Base-by-base conservation (phyloP, 345 rosid genomes). In the Alliaria petiolata region DNA sequence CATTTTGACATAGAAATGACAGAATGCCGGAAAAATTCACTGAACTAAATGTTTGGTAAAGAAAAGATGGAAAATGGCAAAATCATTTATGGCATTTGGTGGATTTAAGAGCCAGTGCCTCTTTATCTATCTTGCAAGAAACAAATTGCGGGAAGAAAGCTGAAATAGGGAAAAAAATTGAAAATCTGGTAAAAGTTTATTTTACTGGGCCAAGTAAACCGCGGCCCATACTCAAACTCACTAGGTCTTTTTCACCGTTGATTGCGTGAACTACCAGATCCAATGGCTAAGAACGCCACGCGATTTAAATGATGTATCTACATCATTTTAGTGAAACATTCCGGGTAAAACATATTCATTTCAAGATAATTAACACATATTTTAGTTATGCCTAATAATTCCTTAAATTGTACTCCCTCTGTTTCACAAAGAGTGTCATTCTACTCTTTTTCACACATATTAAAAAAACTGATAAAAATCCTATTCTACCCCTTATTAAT, bases 191-290 rank as follows among this genome's bases (percentile, higher is more conserved):
- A 1, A 31, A 16, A 43, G 33, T 34, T 52, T 50, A 8, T 22
- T 22, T 60, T 60, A 67, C 49, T 67, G 51, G 74, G 69, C 58
- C 69, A 75, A 75, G 78, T 60, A 75, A 75, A 43, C 34, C 4
- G 5, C 8, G 22, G 61, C 66, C 78, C 72, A 58, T 47, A 73
- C 7, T 17, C 39, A 30, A 39, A 49, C 61, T 61, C 15, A 14
- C 12, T 5, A 43, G 25, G 35, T 16, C 2, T 0, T 57, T 39
- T 19, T 31, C 31, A 55, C 75, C 74, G 65, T 69, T 30, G 69
- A 75, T 76, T 46, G 59, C 65, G 22, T 54, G 79, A 75, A 15
- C 60, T 30, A 76, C 56, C 70, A 54, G 38, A 76, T 76, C 79
- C 75, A 76, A 76, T 44, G 79, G 75, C 70, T 69, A 55, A 26